Evolutionary conservation across 1,139 yeast species (phyloP).

Genomic region (Candida sanyaensis): DNA sequence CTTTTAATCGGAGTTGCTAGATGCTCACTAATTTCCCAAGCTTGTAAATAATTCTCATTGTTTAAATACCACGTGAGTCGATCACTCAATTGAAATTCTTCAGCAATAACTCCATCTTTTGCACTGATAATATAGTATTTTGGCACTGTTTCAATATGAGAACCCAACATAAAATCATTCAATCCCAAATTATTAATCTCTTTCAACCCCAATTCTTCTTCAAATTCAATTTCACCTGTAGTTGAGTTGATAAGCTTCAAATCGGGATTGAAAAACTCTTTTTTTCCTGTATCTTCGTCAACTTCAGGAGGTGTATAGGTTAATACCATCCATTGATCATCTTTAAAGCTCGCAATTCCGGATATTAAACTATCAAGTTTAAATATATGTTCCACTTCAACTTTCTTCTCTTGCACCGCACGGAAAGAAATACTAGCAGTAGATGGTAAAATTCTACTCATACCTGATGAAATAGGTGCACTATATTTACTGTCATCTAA

Average conservation of each 20-base stretch:
- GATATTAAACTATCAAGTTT: constrained; percentile 65
- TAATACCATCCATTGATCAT: constrained; percentile 61
- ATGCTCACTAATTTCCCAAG: constrained; percentile 74
- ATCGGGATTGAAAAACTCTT: constrained; percentile 57
- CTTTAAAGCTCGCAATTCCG: constrained; percentile 78
- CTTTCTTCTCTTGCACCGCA: constrained; percentile 54
- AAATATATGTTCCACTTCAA: constrained; percentile 57
- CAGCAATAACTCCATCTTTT: constrained; percentile 76
- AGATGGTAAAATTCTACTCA: constrained; percentile 52
- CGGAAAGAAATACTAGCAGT: constrained; percentile 67
- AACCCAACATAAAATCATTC: constrained; percentile 75
- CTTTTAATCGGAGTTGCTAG: constrained; percentile 54
- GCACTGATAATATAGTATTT: constrained; percentile 75
- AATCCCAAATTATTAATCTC: constrained; percentile 64
- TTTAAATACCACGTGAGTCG: constrained; percentile 72
- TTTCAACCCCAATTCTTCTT: constrained; percentile 75
- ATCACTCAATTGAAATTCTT: constrained; percentile 67
- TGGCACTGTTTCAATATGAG: constrained; percentile 39
- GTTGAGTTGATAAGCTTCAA: constrained; percentile 63
- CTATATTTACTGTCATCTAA: constrained; percentile 16
- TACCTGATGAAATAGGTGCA: constrained; percentile 23
- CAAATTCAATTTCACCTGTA: constrained; percentile 76
- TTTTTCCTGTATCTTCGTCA: constrained; percentile 25
- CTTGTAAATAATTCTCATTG: constrained; percentile 55
- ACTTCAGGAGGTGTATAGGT: constrained; percentile 51